Evolutionary conservation across 2,329 filamentous ascomycete genomes (phyloP).

Genomic region (Dothiorella sarmentorum): DNA sequence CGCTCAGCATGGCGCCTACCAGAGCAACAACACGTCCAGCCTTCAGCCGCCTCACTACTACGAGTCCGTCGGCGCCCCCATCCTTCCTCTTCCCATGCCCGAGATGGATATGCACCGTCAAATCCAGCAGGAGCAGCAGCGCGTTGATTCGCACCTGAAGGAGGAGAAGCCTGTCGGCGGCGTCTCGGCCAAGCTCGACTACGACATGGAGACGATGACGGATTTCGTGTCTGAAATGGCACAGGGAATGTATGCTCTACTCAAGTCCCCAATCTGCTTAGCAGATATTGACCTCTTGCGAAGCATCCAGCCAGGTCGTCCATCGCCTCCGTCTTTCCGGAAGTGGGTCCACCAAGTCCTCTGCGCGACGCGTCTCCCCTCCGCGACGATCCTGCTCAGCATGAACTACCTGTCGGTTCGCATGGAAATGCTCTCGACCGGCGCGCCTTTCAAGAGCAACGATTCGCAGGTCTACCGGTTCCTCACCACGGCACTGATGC

Average conservation of each 20-base stretch:
- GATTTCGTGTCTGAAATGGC: slow-evolving; percentile 93
- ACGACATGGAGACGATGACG: slow-evolving; percentile 94
- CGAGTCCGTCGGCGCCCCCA: slow-evolving; percentile 43
- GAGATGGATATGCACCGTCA: slow-evolving; percentile 36
- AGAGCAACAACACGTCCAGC: slow-evolving; percentile 32
- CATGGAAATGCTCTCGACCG: slow-evolving; percentile 67
- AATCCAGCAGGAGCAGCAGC: slow-evolving; percentile 36
- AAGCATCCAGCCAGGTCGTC: slow-evolving; percentile 60
- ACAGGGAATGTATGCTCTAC: slow-evolving; percentile 63
- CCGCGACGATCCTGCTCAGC: slow-evolving; percentile 84
- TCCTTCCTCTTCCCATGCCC: slow-evolving; percentile 46
- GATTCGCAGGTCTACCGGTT: slow-evolving; percentile 79
- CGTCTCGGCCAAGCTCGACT: slow-evolving; percentile 90
- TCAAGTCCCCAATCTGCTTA: slow-evolving; percentile 53
- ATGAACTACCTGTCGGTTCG: slow-evolving; percentile 85
- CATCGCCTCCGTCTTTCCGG: slow-evolving; percentile 70
- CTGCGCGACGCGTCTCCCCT: slow-evolving; percentile 83
- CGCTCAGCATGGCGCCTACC: slow-evolving; percentile 38
- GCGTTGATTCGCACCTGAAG: slow-evolving; percentile 44
- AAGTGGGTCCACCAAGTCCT: slow-evolving; percentile 92
- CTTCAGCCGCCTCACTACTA: slow-evolving; percentile 42
- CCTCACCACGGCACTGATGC: slow-evolving; percentile 76
- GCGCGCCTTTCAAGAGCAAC: slow-evolving; percentile 43
- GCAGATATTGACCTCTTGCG: slow-evolving; percentile 61
- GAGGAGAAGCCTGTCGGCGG: slow-evolving; percentile 72